These are phyloP conservation scores for Amborella trichopoda DNA, from an alignment of 164 flowering plant genomes.

Conservation along the genomic window DNA sequence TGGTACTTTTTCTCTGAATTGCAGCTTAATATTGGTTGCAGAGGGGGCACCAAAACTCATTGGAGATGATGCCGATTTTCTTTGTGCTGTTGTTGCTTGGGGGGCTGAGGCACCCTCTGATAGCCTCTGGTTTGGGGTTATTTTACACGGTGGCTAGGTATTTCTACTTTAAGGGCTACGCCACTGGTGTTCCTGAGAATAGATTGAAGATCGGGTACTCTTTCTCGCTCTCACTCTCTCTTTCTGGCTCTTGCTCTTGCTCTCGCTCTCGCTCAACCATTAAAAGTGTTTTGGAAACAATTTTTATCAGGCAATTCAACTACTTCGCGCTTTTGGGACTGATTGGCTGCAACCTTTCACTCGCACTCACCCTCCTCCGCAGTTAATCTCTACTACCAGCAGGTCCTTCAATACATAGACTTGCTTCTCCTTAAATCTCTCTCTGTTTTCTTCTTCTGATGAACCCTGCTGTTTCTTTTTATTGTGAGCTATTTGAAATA, in stretches of 20 bases:
- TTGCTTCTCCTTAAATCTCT: too few species aligned
- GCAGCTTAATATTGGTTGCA: constrained; percentile 12
- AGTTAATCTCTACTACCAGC: too few species aligned
- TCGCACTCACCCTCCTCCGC: constrained; percentile 2
- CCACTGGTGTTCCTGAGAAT: constrained; percentile 67
- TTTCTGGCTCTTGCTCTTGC: background rate
- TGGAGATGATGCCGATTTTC: constrained; percentile 75
- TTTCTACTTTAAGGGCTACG: constrained; percentile 74
- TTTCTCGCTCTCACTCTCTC: background rate
- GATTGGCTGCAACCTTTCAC: constrained; percentile 1
- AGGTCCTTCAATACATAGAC: too few species aligned
- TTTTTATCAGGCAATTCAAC: constrained; percentile 1
- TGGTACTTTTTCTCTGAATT: background rate
- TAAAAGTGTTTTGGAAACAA: background rate
- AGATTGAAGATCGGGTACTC: constrained; percentile 50
- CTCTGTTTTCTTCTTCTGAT: too few species aligned
- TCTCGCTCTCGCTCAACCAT: background rate
- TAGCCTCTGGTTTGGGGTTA: constrained; percentile 40
- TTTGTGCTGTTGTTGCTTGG: constrained; percentile 55
- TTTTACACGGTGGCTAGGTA: constrained; percentile 39
- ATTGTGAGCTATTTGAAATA: too few species aligned
- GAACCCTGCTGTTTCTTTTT: too few species aligned
- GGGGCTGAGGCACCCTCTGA: constrained; percentile 55
- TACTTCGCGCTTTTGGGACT: constrained; percentile 4
- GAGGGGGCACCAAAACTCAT: constrained; percentile 90